Evolutionary conservation across 2,329 filamentous ascomycete species (phyloP), one percentile per base, ranked within the genome.

Genomic region (Penicillium sp.): DNA sequence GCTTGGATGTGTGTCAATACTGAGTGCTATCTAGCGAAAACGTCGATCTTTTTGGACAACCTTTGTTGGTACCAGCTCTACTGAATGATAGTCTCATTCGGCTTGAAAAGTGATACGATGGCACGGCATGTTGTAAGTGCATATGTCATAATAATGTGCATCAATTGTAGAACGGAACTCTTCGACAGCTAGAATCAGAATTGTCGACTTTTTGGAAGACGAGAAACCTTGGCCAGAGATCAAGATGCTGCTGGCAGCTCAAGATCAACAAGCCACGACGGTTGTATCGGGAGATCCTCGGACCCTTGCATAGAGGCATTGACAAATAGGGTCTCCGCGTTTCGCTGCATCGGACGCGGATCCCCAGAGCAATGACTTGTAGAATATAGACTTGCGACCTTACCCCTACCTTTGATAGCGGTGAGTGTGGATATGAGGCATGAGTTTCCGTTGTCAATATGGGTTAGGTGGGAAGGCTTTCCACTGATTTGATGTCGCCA

Each of bases 321-420:
- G 9, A 87, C 72, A 62, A 87, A 85, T 6, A 86, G 64, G 0
- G 83, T 87, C 58, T 84, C 76, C 40, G 72, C 66, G 0, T 79
- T 79, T 7, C 42, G 46, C 29, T 68, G 16, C 44, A 79, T n/a
- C 1, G 60, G 62, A 22, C 64, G 56, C n/a, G 62, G 53, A 21
- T 75, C 67, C 4, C 5, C 61, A 0, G 67, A 65, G 48, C 77
- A 75, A 53, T 75, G 70, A 34, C 79, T 81, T 2, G 79, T 69
- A 13, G 65, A 34, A 11, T 9, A 11, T 14, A 34, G 13, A 34
- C 13, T 53, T 13, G 66, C 76, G 13, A 70, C 62, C 16, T 47
- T 40, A 32, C 7, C 2, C n/a, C 14, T 44, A 22, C 27, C 13
- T 2, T 27, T 24, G 13, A 64, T 4, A 3, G 21, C 48, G 0